phyloP scores from a whole-genome alignment of 2,329 filamentous ascomycete species.

The Pyricularia sp. region DNA sequence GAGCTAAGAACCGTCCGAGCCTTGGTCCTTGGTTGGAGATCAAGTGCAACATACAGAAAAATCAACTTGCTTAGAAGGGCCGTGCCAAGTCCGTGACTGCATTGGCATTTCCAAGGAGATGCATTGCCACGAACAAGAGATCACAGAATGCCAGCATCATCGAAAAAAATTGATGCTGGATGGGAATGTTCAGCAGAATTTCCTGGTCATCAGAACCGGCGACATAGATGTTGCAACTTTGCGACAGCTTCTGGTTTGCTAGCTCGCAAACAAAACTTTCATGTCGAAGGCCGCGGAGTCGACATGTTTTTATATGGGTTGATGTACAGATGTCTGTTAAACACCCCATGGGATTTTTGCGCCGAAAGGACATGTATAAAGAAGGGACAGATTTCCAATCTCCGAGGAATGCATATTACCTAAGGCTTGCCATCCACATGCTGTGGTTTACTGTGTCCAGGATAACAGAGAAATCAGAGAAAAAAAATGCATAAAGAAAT shows the following conservation, averaged over 20 bases:
- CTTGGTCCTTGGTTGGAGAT: not conserved
- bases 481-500: not conserved
- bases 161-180: not conserved
- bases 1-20: conserved; percentile 30
- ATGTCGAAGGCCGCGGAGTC: not conserved
- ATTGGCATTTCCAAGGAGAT: not conserved
- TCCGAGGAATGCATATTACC: not conserved
- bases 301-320: not conserved
- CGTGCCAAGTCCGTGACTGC: not conserved
- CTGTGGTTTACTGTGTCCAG: not conserved
- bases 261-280: not conserved
- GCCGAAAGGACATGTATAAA: not conserved
- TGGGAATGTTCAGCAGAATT: not conserved
- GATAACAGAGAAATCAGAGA: not conserved
- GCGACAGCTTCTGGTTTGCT: not conserved
- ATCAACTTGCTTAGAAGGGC: not conserved
- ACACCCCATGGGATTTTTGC: not conserved
- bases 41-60: not conserved
- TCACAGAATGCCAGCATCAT: not conserved
- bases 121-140: not conserved
- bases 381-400: not conserved
- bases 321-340: not conserved
- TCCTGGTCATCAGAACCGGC: not conserved
- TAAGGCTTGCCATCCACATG: not conserved
- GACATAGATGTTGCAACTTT: not conserved